Evolutionary conservation across 169 alveolate species (phyloP), one percentile per base, ranked within the genome.

Genomic region (Eimeria sp.): DNA sequence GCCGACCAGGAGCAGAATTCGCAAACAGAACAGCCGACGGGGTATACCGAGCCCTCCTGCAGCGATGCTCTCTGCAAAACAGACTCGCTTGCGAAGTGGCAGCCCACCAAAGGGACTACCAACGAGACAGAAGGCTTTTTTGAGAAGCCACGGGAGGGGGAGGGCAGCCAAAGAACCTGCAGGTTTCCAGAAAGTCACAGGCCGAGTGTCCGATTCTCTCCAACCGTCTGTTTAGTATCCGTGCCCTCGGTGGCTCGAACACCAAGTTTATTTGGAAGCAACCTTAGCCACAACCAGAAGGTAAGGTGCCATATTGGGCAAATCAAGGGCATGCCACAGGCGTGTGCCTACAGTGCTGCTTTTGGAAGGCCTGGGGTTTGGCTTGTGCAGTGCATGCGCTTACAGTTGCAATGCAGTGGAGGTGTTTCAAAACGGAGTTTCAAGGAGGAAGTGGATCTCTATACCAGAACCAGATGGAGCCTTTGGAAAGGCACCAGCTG

Each of bases 151-250:
- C 40, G 40, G 40, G 40, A 10, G 58, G 4, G 27, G 20, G 61
- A 80, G 89, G 16, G 47, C 70, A 25, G 22, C n/a, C n/a, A 80
- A 51, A 58, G 70, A 73, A 57, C 54, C 45, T 51, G 47, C 91
- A 25, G 7, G 47, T 3, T 27, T 4, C 9, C 58, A 57, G 76
- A 57, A 43, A 30, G 91, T 7, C 91, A 57, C 75, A 83, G 51
- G 58, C 75, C 4, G 57, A 54, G 57, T 58, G 91, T 83, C 20
- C 91, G 91, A n/a, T 83, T 83, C 51, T 83, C 91, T 22, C 30
- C 54, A 10, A 57, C 54, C 51, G 67, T 30, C 3, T 54, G 54
- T 34, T 27, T 14, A 27, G 27, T 54, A 3, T 22, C 91, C 18
- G 30, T 40, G 25, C 40, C 22, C 4, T 54, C 40, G 14, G 75